phyloP scores from a whole-genome alignment of 2,329 filamentous ascomycete species.

The Bipolaris cookei region DNA sequence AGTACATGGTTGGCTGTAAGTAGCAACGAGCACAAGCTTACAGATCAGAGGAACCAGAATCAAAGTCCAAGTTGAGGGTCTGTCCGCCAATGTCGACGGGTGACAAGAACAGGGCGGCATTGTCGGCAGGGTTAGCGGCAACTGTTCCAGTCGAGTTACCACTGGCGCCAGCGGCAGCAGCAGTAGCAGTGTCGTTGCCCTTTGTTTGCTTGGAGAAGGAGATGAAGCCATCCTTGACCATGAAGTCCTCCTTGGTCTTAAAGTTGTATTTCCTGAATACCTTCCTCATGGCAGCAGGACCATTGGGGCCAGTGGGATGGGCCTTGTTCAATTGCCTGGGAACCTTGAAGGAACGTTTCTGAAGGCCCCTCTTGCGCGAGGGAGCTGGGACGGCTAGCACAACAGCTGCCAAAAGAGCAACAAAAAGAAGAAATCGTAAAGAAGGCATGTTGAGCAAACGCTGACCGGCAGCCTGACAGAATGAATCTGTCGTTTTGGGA shows the following conservation, averaged over 20 bases:
- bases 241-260: constrained; percentile 29
- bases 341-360: constrained; percentile 68
- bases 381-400: constrained; percentile 56
- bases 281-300: constrained; percentile 67
- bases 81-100: constrained; percentile 74
- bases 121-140: constrained; percentile 66
- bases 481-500: constrained; percentile 25
- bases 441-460: constrained; percentile 47
- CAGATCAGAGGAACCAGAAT: constrained; percentile 77
- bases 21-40: constrained; percentile 44
- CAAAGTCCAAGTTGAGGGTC: constrained; percentile 72
- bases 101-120: constrained; percentile 73
- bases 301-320: constrained; percentile 60
- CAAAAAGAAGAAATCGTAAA: constrained; percentile 49
- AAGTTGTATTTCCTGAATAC: constrained; percentile 71
- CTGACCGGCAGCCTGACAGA: constrained; percentile 49
- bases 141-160: constrained; percentile 62
- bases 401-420: constrained; percentile 57
- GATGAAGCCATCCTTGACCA: constrained; percentile 50
- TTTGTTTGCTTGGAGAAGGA: constrained; percentile 24
- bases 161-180: constrained; percentile 35
- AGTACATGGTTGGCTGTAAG: constrained; percentile 12
- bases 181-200: constrained; percentile 5
- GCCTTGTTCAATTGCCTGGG: constrained; percentile 63
- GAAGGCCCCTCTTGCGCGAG: constrained; percentile 40